Evolutionary conservation across 306 rosid genomes (phyloP), one percentile per base, ranked within the genome.

Genomic region (Styphnolobium japonicum): DNA sequence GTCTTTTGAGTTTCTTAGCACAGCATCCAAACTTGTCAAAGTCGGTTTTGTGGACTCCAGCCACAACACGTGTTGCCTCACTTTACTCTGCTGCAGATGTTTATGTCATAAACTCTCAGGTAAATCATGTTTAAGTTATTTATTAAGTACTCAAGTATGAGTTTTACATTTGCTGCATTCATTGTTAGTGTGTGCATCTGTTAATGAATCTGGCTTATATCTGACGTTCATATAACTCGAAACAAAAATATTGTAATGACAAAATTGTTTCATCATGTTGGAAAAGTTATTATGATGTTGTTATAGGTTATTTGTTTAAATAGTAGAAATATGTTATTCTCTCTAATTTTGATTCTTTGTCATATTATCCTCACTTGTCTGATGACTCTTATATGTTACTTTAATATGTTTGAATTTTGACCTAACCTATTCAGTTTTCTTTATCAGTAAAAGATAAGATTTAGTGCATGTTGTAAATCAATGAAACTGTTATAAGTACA

Each of bases 71-170:
- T 36, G 94, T 94, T 34, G 92, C 97, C 49, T 86, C 98, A 67
- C 93, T 94, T 67, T 94, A 89, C 86, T 88, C 97, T 51, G 97
- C 97, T 25, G 97, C 98, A 69, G 98, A 94, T 78, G 96, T 88
- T 83, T 94, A 94, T 79, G 88, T 88, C 81, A 92, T 87, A 80
- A 94, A 94, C 82, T 89, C 98, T 75, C 98, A 94, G 97, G 98
- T 94, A 82, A 89, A 36, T 25, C 42, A 21, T 61, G 77, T 69
- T 61, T 60, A 11, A 14, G 16, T 45, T 25, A 15, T 71, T n/a
- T 51, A 27, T 42, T 52, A n/a, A 48, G 55, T 25, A 57, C n/a
- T n/a, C n/a, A n/a, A n/a, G n/a, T 25, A 16, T 27, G 48, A 67
- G 6, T 63, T 21, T 15, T 53, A 37, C n/a, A 11, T 8, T 42